Evolutionary conservation across 257 asterid species (phyloP), one percentile per base, ranked within the genome.

Genomic region (Gentiana macrophylla): DNA sequence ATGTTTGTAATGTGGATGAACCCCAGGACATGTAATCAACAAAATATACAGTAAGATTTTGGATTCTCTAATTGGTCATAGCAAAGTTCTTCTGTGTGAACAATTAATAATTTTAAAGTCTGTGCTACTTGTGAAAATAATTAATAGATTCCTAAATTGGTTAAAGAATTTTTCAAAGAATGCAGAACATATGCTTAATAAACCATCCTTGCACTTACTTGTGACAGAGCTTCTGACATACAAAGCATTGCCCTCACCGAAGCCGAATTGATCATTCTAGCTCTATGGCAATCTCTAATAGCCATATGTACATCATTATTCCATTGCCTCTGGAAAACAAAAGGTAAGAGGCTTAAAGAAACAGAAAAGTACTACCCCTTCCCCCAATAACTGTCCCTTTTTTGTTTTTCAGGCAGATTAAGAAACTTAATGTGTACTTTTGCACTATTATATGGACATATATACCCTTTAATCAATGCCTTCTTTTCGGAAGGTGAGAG

Each of bases 261-360:
- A 15, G 85, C 77, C 56, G 89, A 81, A 63, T 81, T 70, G 55
- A 83, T 66, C 67, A 70, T 79, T 58, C 86, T 76, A 70, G 97
- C 99, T 70, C 73, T 71, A 67, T 72, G 79, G 67, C 92, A 88
- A 72, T 92, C 99, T 81, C 91, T 80, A 64, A 88, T 74, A 50
- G 97, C 90, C 94, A 92, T 79, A 71, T 86, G 80, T 5, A 79
- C 72, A 70, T 92, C 97, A 78, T 73, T 82, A 79, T 76, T 89
- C 97, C 97, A 92, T 67, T 71, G 79, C 49, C 97, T 74, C 99
- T 92, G 80, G 49, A 57, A 60, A 68, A 35, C 53, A 6, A 36
- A 34, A 24, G 44, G 11, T 12, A 12, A 49, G 50, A 49, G 6
- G 41, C 55, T 67, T 53, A 32, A 12, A 48, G 6, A 35, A 32